Evolutionary conservation across 2,329 filamentous ascomycete species (phyloP).

Genomic region (Calonectria multiphialidica): DNA sequence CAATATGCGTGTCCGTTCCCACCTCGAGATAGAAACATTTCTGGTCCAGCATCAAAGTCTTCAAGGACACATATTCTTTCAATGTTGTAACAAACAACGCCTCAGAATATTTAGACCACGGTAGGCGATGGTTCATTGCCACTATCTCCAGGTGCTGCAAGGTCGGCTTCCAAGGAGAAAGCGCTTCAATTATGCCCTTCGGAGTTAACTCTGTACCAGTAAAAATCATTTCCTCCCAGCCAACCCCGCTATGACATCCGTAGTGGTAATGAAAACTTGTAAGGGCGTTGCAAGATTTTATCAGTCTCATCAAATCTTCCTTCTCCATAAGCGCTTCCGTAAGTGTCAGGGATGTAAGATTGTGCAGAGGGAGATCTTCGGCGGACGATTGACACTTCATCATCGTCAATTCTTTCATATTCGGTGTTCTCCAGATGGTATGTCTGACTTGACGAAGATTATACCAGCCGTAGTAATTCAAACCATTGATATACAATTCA

Average conservation of each 20-base stretch:
- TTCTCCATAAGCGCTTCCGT: neutral
- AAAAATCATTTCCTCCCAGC: neutral
- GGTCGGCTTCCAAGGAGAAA: neutral
- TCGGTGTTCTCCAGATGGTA: neutral
- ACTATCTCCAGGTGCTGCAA: neutral
- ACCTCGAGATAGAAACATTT: neutral
- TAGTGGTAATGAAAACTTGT: neutral
- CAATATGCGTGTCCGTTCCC: neutral
- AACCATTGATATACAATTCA: neutral
- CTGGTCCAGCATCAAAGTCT: neutral
- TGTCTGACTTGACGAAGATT: neutral
- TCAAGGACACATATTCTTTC: neutral
- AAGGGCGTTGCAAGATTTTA: neutral
- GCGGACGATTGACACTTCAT: neutral
- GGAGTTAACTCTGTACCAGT: neutral
- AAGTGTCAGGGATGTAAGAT: neutral
- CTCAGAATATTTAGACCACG: neutral
- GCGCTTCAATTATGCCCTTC: neutral
- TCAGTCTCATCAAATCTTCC: neutral
- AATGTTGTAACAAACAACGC: neutral
- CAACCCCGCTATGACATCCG: neutral
- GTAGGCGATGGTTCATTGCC: accelerated
- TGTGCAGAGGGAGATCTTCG: neutral
- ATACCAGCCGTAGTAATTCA: neutral
- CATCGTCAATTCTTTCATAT: neutral